Evolutionary conservation across 805 yeast genomes (phyloP).

Genomic region (Candida cerambycidarum): DNA sequence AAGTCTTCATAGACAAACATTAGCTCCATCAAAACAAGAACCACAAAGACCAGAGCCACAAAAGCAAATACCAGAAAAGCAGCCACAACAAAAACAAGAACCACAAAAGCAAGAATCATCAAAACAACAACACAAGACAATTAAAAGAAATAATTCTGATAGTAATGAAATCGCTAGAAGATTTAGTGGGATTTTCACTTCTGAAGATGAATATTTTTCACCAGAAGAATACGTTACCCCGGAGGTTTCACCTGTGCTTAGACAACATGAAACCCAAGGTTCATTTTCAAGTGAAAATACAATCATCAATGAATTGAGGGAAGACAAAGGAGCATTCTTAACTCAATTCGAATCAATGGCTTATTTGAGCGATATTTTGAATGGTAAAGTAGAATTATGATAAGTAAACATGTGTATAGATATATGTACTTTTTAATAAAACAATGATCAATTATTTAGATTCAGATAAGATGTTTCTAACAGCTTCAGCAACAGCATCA

Average conservation of each 20-base stretch:
- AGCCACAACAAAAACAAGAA: not conserved
- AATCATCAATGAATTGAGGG: conserved; percentile 14
- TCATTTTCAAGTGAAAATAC: conserved; percentile 19
- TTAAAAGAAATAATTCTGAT: conserved; percentile 6
- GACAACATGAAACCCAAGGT: conserved; percentile 6
- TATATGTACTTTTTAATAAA: conserved; percentile 1
- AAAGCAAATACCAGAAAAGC: not conserved
- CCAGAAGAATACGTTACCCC: conserved; percentile 27
- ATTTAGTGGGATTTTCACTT: conserved; percentile 15
- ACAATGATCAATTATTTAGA: not conserved
- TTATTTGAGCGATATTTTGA: conserved; percentile 31
- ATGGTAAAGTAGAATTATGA: conserved; percentile 21
- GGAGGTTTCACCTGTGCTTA: conserved; percentile 1
- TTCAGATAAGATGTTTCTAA: conserved; percentile 26
- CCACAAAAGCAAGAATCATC: not conserved
- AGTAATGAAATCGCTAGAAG: conserved; percentile 10
- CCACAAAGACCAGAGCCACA: not conserved
- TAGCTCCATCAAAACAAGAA: not conserved
- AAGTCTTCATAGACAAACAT: conserved; percentile 1
- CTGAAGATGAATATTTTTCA: conserved; percentile 36
- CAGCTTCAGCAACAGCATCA: conserved; percentile 82
- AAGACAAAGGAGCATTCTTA: conserved; percentile 10
- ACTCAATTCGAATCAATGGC: conserved; percentile 30
- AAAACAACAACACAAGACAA: not conserved
- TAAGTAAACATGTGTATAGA: not conserved